Percentiles rank a stretch among this genome's conserved stretches.
phyloP scores from a whole-genome alignment of 2,329 filamentous ascomycete genomes.

The Sphaerulina vaccinii region DNA sequence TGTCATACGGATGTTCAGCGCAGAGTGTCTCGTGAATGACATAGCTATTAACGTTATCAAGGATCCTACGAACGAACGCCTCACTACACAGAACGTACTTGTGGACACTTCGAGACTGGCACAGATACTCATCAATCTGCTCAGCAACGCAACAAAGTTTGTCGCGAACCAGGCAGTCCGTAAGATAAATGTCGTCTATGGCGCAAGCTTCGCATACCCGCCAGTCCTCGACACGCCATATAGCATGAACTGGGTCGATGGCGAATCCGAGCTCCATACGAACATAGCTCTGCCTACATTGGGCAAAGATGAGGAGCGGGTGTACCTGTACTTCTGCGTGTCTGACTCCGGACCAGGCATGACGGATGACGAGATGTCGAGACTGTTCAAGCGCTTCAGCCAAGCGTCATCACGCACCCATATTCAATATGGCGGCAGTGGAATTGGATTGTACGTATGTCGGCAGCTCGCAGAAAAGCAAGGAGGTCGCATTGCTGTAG shows the following conservation, averaged over 20 bases:
- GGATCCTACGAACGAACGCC: slow-evolving; percentile 8
- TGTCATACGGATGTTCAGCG: slow-evolving; percentile 43
- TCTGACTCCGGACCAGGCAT: slow-evolving; percentile 44
- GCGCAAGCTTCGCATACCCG: neutral
- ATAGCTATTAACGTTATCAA: slow-evolving; percentile 28
- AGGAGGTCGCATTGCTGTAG: slow-evolving; percentile 66
- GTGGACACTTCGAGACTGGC: slow-evolving; percentile 25
- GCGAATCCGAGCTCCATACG: neutral
- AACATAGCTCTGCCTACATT: neutral
- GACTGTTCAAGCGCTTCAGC: slow-evolving; percentile 67
- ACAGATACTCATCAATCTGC: slow-evolving; percentile 31
- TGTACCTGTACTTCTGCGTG: slow-evolving; percentile 36
- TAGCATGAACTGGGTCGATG: neutral
- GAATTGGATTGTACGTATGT: slow-evolving; percentile 68
- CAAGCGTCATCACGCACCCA: slow-evolving; percentile 67
- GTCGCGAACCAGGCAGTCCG: slow-evolving; percentile 4
- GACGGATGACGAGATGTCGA: slow-evolving; percentile 37
- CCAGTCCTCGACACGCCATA: neutral
- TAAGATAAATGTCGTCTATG: slow-evolving; percentile 16
- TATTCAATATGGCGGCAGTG: slow-evolving; percentile 69
- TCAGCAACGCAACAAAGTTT: slow-evolving; percentile 33
- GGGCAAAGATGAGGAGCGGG: slow-evolving; percentile 30
- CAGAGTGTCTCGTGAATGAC: slow-evolving; percentile 37
- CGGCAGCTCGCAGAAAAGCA: slow-evolving; percentile 67
- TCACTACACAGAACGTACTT: neutral